Base-by-base conservation (phyloP, 495 filamentous ascomycete species). In the Aspergillus sparsus region DNA sequence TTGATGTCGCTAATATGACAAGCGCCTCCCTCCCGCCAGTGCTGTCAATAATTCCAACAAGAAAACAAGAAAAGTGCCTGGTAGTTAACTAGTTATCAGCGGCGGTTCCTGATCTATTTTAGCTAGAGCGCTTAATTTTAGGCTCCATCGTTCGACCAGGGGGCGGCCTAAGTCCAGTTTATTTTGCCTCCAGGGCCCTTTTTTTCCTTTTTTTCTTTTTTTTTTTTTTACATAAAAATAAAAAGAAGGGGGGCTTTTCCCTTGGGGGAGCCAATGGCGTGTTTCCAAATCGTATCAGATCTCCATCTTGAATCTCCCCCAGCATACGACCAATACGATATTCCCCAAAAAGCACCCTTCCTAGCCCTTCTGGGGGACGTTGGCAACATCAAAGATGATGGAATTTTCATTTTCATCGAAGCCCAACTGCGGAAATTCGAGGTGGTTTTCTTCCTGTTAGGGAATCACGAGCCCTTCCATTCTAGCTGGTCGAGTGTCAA, bases 361-460 rank as follows among this genome's bases (percentile, higher is more conserved):
- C 72, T 88, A 0, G 80, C 79, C 2, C 74, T 86, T 5, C 74
- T 85, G 5, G 84, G 84, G 6, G 82, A 86, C 65, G 85, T 87
- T 53, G 84, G 83, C 34, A 68, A 74, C 52, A 66, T 70, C 32
- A 63, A 68, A 31, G 74, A 80, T 50, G 66, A 70, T 15, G 71
- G 76, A 0, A 75, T 71, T 36, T 68, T 77, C n/a, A 35, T 34
- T 0, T 84, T 82, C 60, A 65, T 85, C 21, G 73, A 62, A 11
- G 57, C 47, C 11, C 82, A 83, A 58, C 72, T 87, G 53, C 13
- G 18, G 2, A 60, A 71, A 7, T 84, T 83, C 57, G 52, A 68
- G 15, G 58, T 74, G 3, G 80, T 88, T 0, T 78, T 85, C 42
- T 70, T 82, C 42, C 66, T 86, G 0, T 67, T 80, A 1, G 83